Base-by-base conservation (phyloP, 768 basidiomycete genomes). In the Lactarius psammicola region DNA sequence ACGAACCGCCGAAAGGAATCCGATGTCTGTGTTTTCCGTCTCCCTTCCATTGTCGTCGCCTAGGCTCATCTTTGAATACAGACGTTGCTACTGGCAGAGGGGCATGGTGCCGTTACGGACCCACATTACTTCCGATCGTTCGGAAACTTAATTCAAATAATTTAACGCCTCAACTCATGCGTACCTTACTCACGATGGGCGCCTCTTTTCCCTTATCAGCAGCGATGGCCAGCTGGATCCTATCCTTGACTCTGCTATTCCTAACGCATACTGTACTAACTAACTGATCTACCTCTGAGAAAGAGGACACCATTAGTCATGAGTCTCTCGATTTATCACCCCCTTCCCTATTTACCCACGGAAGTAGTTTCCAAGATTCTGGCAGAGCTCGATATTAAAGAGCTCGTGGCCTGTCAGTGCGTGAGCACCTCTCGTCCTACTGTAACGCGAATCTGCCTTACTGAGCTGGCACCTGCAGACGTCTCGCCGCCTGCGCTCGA, bases 331-430 rank as follows among this genome's bases (percentile, higher is more conserved):
- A n/a, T 9, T 56, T 20, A 9, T 20, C 55, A 56, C 18, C 55
- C 55, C n/a, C 33, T 56, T 8, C 33, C 33, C 18, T 20, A 33
- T 4, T 15, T 56, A 33, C 55, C 55, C 30, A 56, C 55, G 2
- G 55, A 56, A 20, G 55, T 56, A 31, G 33, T 56, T n/a, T 18
- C 33, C 28, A 56, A 56, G 30, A 56, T 56, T 18, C 20, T 56
- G 55, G 55, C 30, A 30, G 1, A 4, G 9, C 55, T 56, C 20
- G 55, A 56, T 10, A 34, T 33, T 15, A 8, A 56, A 34, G 55
- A 56, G 55, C 33, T 56, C 4, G 18, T 56, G 17, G 55, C 55
- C 2, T 56, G 30, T 34, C 55, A 56, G 33, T n/a, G 17, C 7
- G 55, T 56, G 31, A 56, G 55, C 18, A 34, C 28, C 53, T 55